Evolutionary conservation across 2,329 filamentous ascomycete species (phyloP).

Genomic region (Penicillium vulpinum): DNA sequence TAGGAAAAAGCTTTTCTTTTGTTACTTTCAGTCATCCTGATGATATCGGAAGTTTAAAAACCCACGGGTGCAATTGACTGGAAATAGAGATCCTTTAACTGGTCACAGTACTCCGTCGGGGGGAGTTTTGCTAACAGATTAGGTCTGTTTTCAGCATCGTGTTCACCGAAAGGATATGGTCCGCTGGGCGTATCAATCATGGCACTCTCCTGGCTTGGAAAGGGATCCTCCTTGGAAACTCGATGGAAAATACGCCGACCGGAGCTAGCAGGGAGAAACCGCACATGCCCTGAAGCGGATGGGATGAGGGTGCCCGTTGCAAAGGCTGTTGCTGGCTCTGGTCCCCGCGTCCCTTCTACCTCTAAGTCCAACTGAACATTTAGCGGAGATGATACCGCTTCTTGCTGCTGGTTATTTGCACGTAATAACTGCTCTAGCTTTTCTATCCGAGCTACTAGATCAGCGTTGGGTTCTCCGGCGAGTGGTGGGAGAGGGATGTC

Average conservation of each 20-base stretch:
- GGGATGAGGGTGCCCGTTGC: neutral
- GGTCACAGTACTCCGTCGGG: neutral
- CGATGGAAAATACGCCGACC: neutral
- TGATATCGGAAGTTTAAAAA: neutral
- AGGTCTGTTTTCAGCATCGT: neutral
- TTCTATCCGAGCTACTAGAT: neutral
- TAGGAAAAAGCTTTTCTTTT: slow-evolving; percentile 24
- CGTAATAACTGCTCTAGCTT: neutral
- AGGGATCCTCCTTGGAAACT: neutral
- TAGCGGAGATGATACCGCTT: neutral
- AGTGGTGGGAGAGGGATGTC: neutral
- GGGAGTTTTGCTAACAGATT: neutral
- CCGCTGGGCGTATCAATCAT: neutral
- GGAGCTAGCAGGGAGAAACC: neutral
- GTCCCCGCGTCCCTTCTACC: neutral
- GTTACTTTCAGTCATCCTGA: neutral
- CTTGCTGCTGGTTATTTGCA: neutral
- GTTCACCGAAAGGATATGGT: neutral
- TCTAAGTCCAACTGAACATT: neutral
- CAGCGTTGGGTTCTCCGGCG: neutral
- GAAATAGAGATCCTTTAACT: neutral
- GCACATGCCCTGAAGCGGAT: neutral
- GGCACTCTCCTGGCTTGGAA: neutral
- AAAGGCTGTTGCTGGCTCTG: neutral
- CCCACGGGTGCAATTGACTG: neutral